phyloP scores from a whole-genome alignment of 495 filamentous ascomycete genomes.

The Podospora sp. region DNA sequence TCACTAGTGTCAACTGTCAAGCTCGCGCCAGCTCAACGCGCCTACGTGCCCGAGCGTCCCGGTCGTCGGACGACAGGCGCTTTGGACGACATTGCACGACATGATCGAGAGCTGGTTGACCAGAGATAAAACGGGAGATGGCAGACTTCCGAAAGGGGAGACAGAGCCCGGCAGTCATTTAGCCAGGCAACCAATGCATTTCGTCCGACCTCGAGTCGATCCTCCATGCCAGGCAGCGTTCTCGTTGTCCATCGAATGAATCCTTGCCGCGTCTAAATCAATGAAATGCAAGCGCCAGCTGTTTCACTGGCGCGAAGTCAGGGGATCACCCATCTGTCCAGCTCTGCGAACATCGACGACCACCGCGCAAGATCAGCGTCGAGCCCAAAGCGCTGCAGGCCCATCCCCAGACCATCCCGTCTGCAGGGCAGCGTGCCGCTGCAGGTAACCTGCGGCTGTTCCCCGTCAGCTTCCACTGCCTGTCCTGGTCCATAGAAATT shows the following conservation, averaged over 20 bases:
- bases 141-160: constrained; percentile 19
- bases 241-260: background rate
- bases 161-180: constrained; percentile 10
- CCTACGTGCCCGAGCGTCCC: background rate
- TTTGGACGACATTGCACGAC: background rate
- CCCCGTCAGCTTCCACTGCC: background rate
- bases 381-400: background rate
- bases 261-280: background rate
- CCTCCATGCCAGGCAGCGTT: background rate
- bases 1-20: background rate
- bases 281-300: background rate
- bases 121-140: background rate
- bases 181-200: constrained; percentile 11
- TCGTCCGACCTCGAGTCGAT: background rate
- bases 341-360: background rate
- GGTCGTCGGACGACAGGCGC: background rate
- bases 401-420: constrained; percentile 15
- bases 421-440: constrained; percentile 15
- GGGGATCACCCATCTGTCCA: background rate
- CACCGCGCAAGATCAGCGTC: background rate
- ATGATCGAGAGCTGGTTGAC: background rate
- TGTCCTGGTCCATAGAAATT: constrained; percentile 4
- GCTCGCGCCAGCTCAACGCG: background rate
- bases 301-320: background rate
- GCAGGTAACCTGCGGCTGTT: constrained; percentile 20